A percentile compares a stretch with the other conserved stretches of the same genome.
These are phyloP conservation scores for Ogataea chonburiensis DNA, from an alignment of 805 yeast species.

Conservation along the genomic window DNA sequence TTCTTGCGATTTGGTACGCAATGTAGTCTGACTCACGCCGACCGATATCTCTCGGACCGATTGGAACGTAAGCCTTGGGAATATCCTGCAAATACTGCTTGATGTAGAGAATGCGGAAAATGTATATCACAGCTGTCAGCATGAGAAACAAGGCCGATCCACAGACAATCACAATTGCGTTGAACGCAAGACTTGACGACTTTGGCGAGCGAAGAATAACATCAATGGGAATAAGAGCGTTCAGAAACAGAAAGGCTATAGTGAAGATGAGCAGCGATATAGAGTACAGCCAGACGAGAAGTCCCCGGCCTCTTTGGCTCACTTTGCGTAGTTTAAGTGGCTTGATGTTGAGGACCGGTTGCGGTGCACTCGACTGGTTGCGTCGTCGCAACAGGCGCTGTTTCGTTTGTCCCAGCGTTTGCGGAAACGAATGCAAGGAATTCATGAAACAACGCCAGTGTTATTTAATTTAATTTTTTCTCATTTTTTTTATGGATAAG, in stretches of 20 bases:
- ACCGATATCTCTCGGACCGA: slow-evolving; percentile 59
- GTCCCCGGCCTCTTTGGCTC: slow-evolving; percentile 21
- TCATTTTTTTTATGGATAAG: slow-evolving; percentile 4
- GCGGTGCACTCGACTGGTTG: slow-evolving; percentile 7
- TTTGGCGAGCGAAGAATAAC: slow-evolving; percentile 59
- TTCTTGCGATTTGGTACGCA: slow-evolving; percentile 39
- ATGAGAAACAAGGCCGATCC: slow-evolving; percentile 64
- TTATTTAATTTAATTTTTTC: neutral
- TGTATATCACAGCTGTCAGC: slow-evolving; percentile 47
- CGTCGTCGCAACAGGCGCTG: slow-evolving; percentile 13
- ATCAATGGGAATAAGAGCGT: slow-evolving; percentile 77
- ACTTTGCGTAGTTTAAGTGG: slow-evolving; percentile 17
- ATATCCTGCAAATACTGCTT: slow-evolving; percentile 67
- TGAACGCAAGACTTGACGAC: slow-evolving; percentile 62
- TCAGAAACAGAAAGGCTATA: slow-evolving; percentile 51
- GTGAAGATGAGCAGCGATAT: slow-evolving; percentile 42
- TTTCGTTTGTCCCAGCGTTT: slow-evolving; percentile 10
- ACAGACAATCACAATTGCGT: slow-evolving; percentile 75
- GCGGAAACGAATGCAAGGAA: slow-evolving; percentile 8
- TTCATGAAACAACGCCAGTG: slow-evolving; percentile 4
- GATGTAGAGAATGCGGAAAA: slow-evolving; percentile 57
- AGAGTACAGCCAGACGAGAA: slow-evolving; percentile 43
- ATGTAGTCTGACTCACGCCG: slow-evolving; percentile 42
- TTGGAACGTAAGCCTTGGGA: slow-evolving; percentile 75
- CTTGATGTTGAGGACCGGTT: slow-evolving; percentile 12